A percentile compares a stretch with the other conserved stretches of the same genome.
Conservation (phyloP, 306 rosid species). For the Luffa aegyptiaca region DNA sequence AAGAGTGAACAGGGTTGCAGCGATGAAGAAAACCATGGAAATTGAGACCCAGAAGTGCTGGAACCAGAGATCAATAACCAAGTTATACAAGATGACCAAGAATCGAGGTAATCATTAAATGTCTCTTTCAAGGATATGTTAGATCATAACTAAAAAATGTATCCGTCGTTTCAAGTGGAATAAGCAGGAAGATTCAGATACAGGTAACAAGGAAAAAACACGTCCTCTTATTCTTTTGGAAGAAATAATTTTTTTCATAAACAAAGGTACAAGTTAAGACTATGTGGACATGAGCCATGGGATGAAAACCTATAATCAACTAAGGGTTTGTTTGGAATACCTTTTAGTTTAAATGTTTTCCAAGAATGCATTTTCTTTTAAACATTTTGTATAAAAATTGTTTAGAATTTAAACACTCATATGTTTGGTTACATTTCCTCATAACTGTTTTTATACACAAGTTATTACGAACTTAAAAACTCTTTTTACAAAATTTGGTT, state of each 20-base stretch:
- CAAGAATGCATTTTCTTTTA: too few relatives aligned
- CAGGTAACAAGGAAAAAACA: neutral
- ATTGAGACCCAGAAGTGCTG: slow-evolving; percentile 99
- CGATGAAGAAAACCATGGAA: slow-evolving; percentile 92
- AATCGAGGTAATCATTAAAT: neutral
- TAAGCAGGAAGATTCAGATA: neutral
- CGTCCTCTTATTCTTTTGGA: neutral
- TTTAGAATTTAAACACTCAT: too few relatives aligned
- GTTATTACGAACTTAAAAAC: too few relatives aligned
- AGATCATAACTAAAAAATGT: neutral
- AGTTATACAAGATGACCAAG: slow-evolving; percentile 1
- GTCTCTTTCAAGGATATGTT: neutral
- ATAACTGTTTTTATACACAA: too few relatives aligned
- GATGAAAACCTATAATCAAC: neutral
- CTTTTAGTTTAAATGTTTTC: too few relatives aligned
- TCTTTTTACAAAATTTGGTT: too few relatives aligned
- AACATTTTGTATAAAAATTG: too few relatives aligned
- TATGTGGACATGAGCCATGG: neutral
- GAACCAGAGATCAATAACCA: slow-evolving; percentile 20
- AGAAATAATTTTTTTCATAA: neutral
- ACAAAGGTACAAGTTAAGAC: neutral
- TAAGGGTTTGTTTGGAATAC: too few relatives aligned
- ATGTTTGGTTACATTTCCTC: too few relatives aligned
- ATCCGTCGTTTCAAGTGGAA: neutral
- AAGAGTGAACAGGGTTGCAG: slow-evolving; percentile 82